Evolutionary conservation across 1,284 basidiomycete species (phyloP).

Genomic region (Irpex lacteus): DNA sequence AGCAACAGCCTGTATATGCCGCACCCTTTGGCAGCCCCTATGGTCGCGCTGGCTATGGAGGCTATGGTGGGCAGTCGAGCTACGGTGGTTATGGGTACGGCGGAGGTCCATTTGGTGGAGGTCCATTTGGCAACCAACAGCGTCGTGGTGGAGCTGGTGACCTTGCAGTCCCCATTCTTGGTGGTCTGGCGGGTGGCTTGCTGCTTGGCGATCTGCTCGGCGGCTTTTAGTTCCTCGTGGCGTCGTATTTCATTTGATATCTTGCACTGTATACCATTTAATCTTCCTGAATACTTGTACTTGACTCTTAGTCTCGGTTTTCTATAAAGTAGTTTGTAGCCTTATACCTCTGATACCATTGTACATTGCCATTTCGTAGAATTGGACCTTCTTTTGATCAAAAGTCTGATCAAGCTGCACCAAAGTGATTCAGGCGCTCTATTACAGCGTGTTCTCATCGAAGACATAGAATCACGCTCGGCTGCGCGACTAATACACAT

Average conservation of each 20-base stretch:
- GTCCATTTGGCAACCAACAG: constrained; percentile 2
- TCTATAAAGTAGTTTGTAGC: not conserved
- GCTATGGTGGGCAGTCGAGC: constrained; percentile 7
- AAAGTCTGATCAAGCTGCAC: too few relatives aligned
- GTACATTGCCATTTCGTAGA: too few relatives aligned
- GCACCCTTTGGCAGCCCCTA: constrained; percentile 24
- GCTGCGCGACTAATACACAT: not conserved
- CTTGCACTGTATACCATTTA: not conserved
- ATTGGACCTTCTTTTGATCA: too few relatives aligned
- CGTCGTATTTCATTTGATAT: not conserved
- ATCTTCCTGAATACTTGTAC: not conserved
- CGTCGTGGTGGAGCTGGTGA: constrained; percentile 9
- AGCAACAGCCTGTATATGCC: constrained; percentile 18
- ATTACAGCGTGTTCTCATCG: not conserved
- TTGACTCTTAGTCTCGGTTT: not conserved
- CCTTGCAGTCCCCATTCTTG: constrained; percentile 7
- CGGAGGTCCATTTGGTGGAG: constrained; percentile 8
- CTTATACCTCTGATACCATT: not conserved
- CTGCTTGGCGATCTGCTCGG: constrained; percentile 19
- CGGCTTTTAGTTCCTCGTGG: constrained; percentile 3
- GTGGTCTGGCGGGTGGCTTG: constrained; percentile 16
- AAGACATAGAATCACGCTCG: not conserved
- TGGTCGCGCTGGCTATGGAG: constrained; percentile 13
- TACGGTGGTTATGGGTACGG: constrained; percentile 17
- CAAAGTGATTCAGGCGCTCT: not conserved